Percentiles rank a stretch among this genome's conserved stretches.
Conservation (phyloP, 2,329 filamentous ascomycete genomes). For the Diaporthe sp. region DNA sequence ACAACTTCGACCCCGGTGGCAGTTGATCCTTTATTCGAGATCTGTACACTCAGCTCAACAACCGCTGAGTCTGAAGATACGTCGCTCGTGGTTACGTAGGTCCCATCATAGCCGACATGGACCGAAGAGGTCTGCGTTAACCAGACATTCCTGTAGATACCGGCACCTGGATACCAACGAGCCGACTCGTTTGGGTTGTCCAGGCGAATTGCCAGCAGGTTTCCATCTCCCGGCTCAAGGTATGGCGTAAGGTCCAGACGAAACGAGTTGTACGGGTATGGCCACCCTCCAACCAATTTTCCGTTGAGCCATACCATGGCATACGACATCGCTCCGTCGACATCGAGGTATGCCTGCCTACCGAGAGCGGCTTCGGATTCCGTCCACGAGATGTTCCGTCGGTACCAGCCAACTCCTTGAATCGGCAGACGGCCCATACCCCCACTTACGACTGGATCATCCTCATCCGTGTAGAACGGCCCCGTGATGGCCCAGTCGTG, state of each 20-base stretch:
- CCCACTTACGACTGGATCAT: slow-evolving; percentile 52
- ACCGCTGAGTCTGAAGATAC: slow-evolving; percentile 61
- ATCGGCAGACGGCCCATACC: slow-evolving; percentile 60
- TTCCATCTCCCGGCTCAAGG: slow-evolving; percentile 50
- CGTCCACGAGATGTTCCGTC: slow-evolving; percentile 52
- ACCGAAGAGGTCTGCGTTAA: slow-evolving; percentile 60
- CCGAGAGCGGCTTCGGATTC: slow-evolving; percentile 49
- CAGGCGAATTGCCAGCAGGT: slow-evolving; percentile 63
- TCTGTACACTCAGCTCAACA: slow-evolving; percentile 57
- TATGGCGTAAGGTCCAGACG: slow-evolving; percentile 64
- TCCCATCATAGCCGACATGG: slow-evolving; percentile 65
- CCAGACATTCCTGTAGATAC: slow-evolving; percentile 68
- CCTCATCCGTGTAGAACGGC: slow-evolving; percentile 54
- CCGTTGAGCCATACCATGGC: slow-evolving; percentile 67
- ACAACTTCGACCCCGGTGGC: slow-evolving; percentile 53
- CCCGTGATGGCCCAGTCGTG: slow-evolving; percentile 65
- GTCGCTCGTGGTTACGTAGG: slow-evolving; percentile 59
- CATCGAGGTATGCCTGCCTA: slow-evolving; percentile 59
- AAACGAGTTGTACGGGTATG: slow-evolving; percentile 65
- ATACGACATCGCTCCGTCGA: slow-evolving; percentile 67
- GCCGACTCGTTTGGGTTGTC: slow-evolving; percentile 63
- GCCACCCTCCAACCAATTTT: slow-evolving; percentile 64
- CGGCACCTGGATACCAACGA: slow-evolving; percentile 68
- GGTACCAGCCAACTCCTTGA: slow-evolving; percentile 69
- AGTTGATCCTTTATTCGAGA: slow-evolving; percentile 58